Conservation (phyloP, 78 protist genomes). For the Dictyostelium brefeldianum region DNA sequence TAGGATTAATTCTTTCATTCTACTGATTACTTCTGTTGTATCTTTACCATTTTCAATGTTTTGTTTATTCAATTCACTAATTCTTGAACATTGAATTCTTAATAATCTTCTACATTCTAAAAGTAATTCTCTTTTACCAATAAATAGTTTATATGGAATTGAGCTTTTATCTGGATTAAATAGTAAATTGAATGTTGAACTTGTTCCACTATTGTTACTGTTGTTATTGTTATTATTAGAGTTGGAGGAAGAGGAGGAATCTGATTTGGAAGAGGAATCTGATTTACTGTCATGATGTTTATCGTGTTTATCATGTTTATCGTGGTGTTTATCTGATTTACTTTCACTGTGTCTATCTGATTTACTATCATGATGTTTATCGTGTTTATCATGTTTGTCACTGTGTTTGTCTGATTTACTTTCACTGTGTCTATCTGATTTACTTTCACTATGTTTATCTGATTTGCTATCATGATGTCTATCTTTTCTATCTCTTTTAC, state of each 20-base stretch:
- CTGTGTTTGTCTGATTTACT: not conserved
- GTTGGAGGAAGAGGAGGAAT: no score
- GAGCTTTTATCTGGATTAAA: conserved; percentile 75
- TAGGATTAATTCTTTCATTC: conserved; percentile 59
- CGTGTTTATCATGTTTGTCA: not conserved
- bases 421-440: not conserved
- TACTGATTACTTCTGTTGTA: conserved; percentile 52
- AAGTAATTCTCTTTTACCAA: conserved; percentile 60
- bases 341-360: not conserved
- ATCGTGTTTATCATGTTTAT: not conserved
- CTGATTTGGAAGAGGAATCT: not conserved
- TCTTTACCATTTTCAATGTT: conserved; percentile 79
- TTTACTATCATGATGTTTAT: not conserved
- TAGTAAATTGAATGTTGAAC: conserved; percentile 36
- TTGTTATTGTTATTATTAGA: no score
- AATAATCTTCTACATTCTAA: conserved; percentile 70
- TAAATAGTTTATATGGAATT: conserved; percentile 62
- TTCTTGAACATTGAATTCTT: conserved; percentile 76
- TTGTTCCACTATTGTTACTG: not conserved
- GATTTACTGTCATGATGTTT: not conserved
- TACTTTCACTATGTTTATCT: not conserved
- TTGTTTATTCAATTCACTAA: conserved; percentile 60
- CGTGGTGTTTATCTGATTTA: not conserved
- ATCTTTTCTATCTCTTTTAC: not conserved
- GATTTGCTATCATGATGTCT: not conserved